These are phyloP conservation scores for Berberis thunbergii DNA, from an alignment of 164 flowering plant genomes.

Conservation along the genomic window DNA sequence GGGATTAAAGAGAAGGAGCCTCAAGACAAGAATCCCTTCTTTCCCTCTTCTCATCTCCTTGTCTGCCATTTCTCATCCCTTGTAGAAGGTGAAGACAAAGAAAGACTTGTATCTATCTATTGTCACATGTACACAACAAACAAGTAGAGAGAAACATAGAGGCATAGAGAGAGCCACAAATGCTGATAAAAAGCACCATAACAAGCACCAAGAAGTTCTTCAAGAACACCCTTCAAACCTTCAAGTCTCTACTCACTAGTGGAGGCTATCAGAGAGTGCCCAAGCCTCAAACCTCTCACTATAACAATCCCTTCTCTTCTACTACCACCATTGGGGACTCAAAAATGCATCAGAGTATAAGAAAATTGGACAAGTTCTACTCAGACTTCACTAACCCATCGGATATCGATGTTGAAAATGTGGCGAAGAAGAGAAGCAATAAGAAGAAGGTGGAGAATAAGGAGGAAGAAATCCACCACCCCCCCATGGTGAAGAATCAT, in stretches of 20 bases:
- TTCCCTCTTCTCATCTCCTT: no score
- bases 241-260: constrained; percentile 41
- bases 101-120: no score
- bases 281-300: constrained; percentile 20
- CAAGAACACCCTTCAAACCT: constrained; percentile 27
- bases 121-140: neutral
- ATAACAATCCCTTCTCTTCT: constrained; percentile 23
- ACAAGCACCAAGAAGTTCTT: constrained; percentile 49
- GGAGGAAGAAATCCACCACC: constrained; percentile 11
- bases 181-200: constrained; percentile 43
- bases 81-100: no score
- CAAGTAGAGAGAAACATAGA: neutral
- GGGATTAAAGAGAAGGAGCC: no score
- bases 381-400: constrained; percentile 19
- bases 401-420: constrained; percentile 17
- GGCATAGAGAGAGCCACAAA: constrained; percentile 13
- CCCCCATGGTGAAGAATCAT: neutral
- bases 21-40: no score
- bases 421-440: constrained; percentile 11
- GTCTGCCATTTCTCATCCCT: no score
- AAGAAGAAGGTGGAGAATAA: constrained; percentile 4
- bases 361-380: constrained; percentile 27
- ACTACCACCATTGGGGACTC: constrained; percentile 12
- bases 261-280: constrained; percentile 41
- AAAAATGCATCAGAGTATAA: constrained; percentile 15